Conservation (phyloP, 2,329 filamentous ascomycete species). For the Penicillium thymicola region DNA sequence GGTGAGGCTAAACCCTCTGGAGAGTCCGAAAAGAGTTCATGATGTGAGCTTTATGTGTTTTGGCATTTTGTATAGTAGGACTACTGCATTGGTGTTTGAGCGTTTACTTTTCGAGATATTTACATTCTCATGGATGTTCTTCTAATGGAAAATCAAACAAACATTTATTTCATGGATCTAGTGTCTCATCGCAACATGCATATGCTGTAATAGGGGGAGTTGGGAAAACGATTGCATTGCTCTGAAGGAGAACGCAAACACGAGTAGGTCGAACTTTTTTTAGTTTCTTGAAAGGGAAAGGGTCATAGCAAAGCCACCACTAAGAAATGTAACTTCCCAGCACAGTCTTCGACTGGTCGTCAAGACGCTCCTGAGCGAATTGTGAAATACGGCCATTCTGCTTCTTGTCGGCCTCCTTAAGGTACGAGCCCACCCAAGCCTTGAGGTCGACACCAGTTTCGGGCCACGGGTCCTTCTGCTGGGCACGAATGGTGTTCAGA, state of each 20-base stretch:
- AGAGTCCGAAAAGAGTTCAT: not conserved
- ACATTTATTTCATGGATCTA: constrained; percentile 11
- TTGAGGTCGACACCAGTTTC: constrained; percentile 76
- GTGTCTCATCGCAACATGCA: constrained; percentile 12
- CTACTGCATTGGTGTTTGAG: not conserved
- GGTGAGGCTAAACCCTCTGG: not conserved
- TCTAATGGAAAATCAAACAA: constrained; percentile 2
- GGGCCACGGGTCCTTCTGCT: constrained; percentile 75
- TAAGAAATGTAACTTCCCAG: constrained; percentile 48
- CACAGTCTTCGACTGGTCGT: constrained; percentile 54
- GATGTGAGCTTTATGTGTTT: not conserved
- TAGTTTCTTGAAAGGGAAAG: not conserved
- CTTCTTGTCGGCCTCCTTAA: constrained; percentile 72
- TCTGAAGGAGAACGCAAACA: not conserved
- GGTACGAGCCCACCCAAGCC: constrained; percentile 75
- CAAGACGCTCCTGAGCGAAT: constrained; percentile 70
- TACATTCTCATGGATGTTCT: not conserved
- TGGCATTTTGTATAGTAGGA: not conserved
- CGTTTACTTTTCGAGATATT: not conserved
- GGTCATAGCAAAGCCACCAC: not conserved
- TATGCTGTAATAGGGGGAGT: not conserved
- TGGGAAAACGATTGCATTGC: not conserved
- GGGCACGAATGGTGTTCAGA: constrained; percentile 81
- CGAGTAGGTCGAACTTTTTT: constrained; percentile 1
- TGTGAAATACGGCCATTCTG: constrained; percentile 67